phyloP scores from a whole-genome alignment of 2,329 filamentous ascomycete genomes.

The Alternaria angustiovoidea region DNA sequence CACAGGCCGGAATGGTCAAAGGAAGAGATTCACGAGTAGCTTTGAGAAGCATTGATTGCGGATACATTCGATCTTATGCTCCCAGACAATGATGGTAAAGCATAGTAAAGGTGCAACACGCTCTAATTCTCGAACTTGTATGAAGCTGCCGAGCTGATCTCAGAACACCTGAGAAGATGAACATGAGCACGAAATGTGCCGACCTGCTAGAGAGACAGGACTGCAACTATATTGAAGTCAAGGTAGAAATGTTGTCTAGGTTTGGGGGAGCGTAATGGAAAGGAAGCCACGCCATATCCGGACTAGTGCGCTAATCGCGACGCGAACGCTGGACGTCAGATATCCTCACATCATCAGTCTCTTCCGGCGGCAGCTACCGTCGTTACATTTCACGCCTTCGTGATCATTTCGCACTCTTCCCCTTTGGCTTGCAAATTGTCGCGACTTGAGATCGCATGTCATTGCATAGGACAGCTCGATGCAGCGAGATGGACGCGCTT shows the following conservation, averaged over 20 bases:
- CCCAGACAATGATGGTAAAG: too few species aligned
- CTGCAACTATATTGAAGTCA: neutral
- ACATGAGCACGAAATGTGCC: too few species aligned
- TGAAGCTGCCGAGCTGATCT: too few species aligned
- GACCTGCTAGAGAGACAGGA: neutral
- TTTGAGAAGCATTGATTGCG: neutral
- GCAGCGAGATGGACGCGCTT: neutral
- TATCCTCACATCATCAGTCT: neutral
- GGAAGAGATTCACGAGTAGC: neutral
- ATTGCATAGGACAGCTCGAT: neutral
- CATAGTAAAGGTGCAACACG: too few species aligned
- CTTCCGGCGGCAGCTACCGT: neutral
- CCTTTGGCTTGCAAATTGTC: fast-evolving
- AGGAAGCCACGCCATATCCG: neutral
- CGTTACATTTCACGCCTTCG: neutral
- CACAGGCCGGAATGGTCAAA: neutral
- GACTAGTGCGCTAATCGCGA: neutral
- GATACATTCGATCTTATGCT: too few species aligned
- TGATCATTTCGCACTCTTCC: too few species aligned
- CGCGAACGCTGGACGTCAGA: neutral
- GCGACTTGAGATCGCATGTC: neutral
- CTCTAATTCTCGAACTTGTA: too few species aligned
- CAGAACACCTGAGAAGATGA: too few species aligned
- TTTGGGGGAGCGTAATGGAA: neutral
- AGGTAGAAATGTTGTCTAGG: neutral